Evolutionary conservation across 345 rosid species (phyloP).

Genomic region (Salix dunnii): DNA sequence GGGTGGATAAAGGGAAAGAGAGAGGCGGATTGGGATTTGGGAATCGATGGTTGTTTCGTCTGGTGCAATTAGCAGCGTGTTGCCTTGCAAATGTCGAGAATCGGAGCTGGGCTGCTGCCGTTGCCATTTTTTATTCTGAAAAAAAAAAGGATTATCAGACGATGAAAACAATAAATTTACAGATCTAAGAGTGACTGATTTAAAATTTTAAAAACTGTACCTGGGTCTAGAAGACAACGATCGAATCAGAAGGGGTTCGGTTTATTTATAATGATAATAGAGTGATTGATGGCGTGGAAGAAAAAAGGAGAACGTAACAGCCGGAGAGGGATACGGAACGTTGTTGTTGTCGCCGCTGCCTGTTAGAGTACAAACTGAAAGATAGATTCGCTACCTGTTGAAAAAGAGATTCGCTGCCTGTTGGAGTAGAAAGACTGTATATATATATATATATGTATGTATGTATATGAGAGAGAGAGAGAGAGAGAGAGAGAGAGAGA

Average conservation of each 20-base stretch:
- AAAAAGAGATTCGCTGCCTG: neutral
- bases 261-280: no score
- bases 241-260: no score
- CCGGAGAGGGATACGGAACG: neutral
- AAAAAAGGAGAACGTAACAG: neutral
- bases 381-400: neutral
- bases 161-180: neutral
- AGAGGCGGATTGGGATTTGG: neutral
- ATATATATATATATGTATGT: no score
- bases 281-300: neutral
- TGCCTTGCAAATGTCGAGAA: constrained; percentile 3
- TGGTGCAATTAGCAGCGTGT: neutral
- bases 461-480: no score
- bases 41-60: neutral
- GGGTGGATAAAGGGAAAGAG: constrained; percentile 7
- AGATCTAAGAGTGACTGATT: neutral
- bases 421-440: no score
- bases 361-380: no score
- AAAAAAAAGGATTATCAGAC: neutral
- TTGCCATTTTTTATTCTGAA: constrained; percentile 9
- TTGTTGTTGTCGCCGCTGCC: neutral
- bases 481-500: neutral
- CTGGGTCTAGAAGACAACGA: neutral
- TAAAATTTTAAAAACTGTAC: neutral
- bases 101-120: constrained; percentile 11